Evolutionary conservation across 2,329 filamentous ascomycete species (phyloP).

Genomic region (Stagonosporopsis vannaccii): DNA sequence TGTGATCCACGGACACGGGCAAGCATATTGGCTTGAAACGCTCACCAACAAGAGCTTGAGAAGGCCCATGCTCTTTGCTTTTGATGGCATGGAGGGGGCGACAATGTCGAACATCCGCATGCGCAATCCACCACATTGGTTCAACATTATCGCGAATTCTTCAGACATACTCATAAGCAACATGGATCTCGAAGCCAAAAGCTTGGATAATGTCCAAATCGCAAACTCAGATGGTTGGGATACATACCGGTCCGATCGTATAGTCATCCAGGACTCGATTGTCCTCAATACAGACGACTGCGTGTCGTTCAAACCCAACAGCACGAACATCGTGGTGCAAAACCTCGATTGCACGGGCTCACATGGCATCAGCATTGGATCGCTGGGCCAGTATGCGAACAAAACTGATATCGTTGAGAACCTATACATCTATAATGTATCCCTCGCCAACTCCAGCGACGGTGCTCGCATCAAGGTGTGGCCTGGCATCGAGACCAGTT

Average conservation of each 20-base stretch:
- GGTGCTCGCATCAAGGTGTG: constrained; percentile 74
- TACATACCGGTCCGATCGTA: constrained; percentile 63
- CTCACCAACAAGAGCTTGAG: constrained; percentile 51
- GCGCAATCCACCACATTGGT: constrained; percentile 19
- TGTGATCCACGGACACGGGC: constrained; percentile 63
- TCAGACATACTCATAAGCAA: constrained; percentile 49
- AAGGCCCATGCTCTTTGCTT: constrained; percentile 56
- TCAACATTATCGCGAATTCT: constrained; percentile 58
- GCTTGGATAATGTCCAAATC: background rate
- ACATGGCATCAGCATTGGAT: constrained; percentile 73
- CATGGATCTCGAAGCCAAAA: constrained; percentile 6
- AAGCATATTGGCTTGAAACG: constrained; percentile 52
- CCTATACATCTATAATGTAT: constrained; percentile 57
- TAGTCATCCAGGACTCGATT: constrained; percentile 69
- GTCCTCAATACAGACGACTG: constrained; percentile 65
- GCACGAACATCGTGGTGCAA: constrained; percentile 69
- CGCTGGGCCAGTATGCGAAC: constrained; percentile 68
- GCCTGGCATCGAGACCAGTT: constrained; percentile 59
- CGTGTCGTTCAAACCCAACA: constrained; percentile 72
- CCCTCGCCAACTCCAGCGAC: constrained; percentile 53
- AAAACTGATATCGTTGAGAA: constrained; percentile 71
- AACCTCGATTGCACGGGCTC: constrained; percentile 69
- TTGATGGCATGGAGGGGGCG: constrained; percentile 12
- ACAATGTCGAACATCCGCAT: constrained; percentile 3
- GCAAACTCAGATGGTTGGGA: constrained; percentile 55